A percentile compares a stretch with the other conserved stretches of the same genome.
These are phyloP conservation scores for Crassisporium funariophilum DNA, from an alignment of 768 basidiomycete genomes.

Conservation along the genomic window DNA sequence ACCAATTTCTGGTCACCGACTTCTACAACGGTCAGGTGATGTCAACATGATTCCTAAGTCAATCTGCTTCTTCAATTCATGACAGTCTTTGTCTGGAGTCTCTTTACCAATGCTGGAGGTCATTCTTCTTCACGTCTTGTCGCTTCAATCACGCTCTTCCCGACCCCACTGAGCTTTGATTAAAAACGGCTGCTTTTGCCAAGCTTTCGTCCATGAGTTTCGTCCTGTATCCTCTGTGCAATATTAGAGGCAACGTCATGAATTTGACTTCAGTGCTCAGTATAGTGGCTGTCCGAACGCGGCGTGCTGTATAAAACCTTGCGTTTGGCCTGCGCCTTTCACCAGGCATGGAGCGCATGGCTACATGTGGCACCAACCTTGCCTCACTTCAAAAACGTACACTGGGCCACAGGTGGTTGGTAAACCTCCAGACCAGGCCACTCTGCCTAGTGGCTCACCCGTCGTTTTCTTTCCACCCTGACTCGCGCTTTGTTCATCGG, in stretches of 20 bases:
- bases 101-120: not conserved
- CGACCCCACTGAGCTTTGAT: too few relatives aligned
- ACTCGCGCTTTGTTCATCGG: not conserved
- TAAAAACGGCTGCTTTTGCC: slow-evolving; percentile 1
- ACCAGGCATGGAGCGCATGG: not conserved
- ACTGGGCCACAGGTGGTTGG: slow-evolving; percentile 3
- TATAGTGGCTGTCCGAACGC: too few relatives aligned
- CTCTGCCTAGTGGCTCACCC: not conserved
- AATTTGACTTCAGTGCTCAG: too few relatives aligned
- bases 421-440: too few relatives aligned
- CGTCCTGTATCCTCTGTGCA: not conserved
- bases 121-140: too few relatives aligned
- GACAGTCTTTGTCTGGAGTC: not conserved
- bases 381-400: not conserved
- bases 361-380: not conserved
- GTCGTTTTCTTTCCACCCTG: not conserved
- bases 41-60: not conserved
- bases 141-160: too few relatives aligned
- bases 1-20: too few relatives aligned
- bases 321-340: too few relatives aligned
- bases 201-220: not conserved
- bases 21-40: slow-evolving; percentile 3
- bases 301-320: too few relatives aligned
- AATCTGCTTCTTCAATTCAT: slow-evolving; percentile 1
- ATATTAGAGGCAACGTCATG: too few relatives aligned